phyloP scores from a whole-genome alignment of 31 red algal genomes.

The Odonthalia washingtoniensis region DNA sequence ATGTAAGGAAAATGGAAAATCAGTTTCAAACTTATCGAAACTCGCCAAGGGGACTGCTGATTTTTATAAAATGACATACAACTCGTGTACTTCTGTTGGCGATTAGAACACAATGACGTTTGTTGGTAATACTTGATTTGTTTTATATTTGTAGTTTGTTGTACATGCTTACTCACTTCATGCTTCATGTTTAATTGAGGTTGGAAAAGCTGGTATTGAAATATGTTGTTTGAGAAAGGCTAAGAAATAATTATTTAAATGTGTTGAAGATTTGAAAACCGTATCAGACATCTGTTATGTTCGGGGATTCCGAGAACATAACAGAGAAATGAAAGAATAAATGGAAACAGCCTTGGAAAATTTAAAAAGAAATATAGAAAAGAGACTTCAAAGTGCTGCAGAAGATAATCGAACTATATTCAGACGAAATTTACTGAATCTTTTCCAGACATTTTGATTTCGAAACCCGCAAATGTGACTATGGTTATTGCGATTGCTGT shows the following conservation, averaged over 20 bases:
- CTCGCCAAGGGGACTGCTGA: slow-evolving; percentile 62
- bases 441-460: slow-evolving; percentile 37
- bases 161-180: slow-evolving; percentile 62
- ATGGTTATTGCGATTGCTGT: slow-evolving; percentile 22
- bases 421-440: slow-evolving; percentile 39
- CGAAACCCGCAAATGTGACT: slow-evolving; percentile 46
- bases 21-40: slow-evolving; percentile 33
- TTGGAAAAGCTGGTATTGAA: slow-evolving; percentile 45
- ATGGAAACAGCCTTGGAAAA: slow-evolving; percentile 8
- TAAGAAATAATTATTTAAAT: too few relatives aligned
- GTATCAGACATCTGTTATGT: slow-evolving; percentile 14
- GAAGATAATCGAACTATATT: slow-evolving; percentile 69
- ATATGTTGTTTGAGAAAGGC: slow-evolving; percentile 26
- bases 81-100: slow-evolving; percentile 48
- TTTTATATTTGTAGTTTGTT: slow-evolving; percentile 63
- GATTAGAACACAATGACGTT: slow-evolving; percentile 49
- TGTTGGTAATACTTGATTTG: slow-evolving; percentile 54
- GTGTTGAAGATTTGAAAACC: slow-evolving; percentile 33
- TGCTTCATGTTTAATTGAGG: slow-evolving; percentile 54
- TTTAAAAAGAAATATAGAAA: slow-evolving; percentile 21
- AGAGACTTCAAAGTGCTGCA: slow-evolving; percentile 39
- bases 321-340: slow-evolving; percentile 42
- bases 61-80: slow-evolving; percentile 56
- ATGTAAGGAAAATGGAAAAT: slow-evolving; percentile 20
- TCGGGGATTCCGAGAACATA: neutral